Evolutionary conservation across 169 alveolate species (phyloP).

Genomic region (Neospora caninum): DNA sequence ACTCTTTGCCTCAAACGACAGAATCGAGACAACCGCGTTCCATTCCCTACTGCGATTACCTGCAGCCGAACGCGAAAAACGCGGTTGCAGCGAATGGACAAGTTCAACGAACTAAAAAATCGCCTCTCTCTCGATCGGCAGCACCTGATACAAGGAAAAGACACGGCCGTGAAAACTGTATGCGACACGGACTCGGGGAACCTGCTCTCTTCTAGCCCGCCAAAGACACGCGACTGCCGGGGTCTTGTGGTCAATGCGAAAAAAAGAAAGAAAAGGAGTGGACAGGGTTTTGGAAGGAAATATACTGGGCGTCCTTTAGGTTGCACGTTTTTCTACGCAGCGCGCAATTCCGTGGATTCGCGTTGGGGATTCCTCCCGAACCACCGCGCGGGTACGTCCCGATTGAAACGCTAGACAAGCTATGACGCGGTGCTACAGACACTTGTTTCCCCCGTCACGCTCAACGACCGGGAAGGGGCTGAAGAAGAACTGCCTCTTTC

Average conservation of each 20-base stretch:
- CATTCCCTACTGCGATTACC: too few relatives aligned
- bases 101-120: too few relatives aligned
- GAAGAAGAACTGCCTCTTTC: not conserved
- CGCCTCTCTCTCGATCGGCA: too few relatives aligned
- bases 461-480: too few relatives aligned
- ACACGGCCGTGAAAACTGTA: too few relatives aligned
- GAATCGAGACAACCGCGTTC: not conserved
- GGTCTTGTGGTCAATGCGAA: not conserved
- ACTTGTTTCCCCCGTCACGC: not conserved
- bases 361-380: too few relatives aligned
- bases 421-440: not conserved
- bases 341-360: too few relatives aligned
- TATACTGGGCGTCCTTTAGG: too few relatives aligned
- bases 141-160: too few relatives aligned
- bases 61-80: too few relatives aligned
- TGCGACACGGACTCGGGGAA: not conserved
- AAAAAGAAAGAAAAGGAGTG: not conserved
- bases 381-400: not conserved
- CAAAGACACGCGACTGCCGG: not conserved
- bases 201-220: not conserved
- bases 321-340: too few relatives aligned
- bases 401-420: not conserved
- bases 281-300: not conserved
- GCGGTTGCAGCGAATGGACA: too few relatives aligned
- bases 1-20: not conserved